Base-by-base conservation (phyloP, 2,329 filamentous ascomycete genomes). In the Penicillium sp. region DNA sequence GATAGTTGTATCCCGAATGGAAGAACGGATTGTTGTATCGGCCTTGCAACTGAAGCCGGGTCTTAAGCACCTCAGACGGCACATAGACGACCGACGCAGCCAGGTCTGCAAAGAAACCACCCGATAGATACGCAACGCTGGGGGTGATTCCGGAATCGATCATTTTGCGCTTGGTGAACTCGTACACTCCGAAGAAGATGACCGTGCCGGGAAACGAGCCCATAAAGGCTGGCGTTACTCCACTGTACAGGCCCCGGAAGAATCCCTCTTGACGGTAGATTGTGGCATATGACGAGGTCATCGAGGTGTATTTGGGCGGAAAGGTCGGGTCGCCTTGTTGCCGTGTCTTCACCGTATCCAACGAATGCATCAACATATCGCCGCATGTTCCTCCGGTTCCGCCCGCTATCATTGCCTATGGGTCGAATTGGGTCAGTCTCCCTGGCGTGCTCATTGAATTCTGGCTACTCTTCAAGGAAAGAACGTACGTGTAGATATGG, bases 351-450 rank as follows among this genome's bases (percentile, higher is more conserved):
- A 98, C 93, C 1, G 93, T 98, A 67, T 98, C 93, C 60, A 98
- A 79, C 31, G 91, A 97, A 72, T 98, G 93, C 93, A 98, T 98
- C 53, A 98, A 74, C 78, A 98, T 86, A 67, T 98, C 93, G 43
- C 94, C 93, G 40, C 86, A 94, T 11, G 87, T 90, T 37, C 93
- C 93, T 60, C 94, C 93, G 37, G 94, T 74, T 45, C 91, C 93
- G 60, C 93, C 93, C 21, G 93, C 93, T 59, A 98, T 76, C 90
- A 97, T 98, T 64, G 86, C 83, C 88, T 95, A 15, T 26, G n/a
- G 16, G 18, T 15, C 17, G 14, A 17, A 39, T 17, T 8, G 27
- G 23, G 14, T 21, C 11, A 14, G 17, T 21, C 25, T 26, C n/a
- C 21, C n/a, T 13, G 27, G 21, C 20, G 15, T n/a, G 16, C 20